Evolutionary conservation across 495 filamentous ascomycete genomes (phyloP).

Genomic region (Clohesyomyces aquaticus): DNA sequence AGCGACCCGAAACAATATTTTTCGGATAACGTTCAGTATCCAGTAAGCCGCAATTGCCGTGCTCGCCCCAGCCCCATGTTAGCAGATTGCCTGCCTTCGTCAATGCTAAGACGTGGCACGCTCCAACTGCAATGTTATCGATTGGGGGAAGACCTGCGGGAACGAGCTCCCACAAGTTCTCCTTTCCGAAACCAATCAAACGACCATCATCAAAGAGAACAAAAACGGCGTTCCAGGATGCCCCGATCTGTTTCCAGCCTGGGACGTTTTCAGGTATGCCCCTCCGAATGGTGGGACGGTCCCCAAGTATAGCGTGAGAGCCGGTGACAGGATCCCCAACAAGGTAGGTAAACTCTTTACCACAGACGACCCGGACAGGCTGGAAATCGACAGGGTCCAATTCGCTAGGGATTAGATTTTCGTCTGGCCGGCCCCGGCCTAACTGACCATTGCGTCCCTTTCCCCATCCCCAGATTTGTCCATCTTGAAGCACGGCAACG

Average conservation of each 20-base stretch:
- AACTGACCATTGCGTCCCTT: conserved; percentile 82
- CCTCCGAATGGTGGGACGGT: conserved; percentile 67
- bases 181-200: conserved; percentile 70
- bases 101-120: conserved; percentile 80
- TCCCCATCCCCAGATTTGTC: conserved; percentile 87
- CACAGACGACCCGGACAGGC: conserved; percentile 69
- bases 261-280: conserved; percentile 41
- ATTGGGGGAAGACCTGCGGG: conserved; percentile 58
- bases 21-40: not conserved
- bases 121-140: conserved; percentile 71
- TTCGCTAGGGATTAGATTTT: conserved; percentile 62
- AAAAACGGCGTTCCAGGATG: conserved; percentile 83
- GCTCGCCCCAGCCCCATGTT: conserved; percentile 94
- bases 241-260: conserved; percentile 64
- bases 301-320: conserved; percentile 65
- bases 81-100: conserved; percentile 61
- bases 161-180: conserved; percentile 82
- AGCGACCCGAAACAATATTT: not conserved
- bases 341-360: conserved; percentile 79
- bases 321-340: conserved; percentile 58
- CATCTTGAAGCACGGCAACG: conserved; percentile 71
- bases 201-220: conserved; percentile 61
- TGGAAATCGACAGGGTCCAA: conserved; percentile 60
- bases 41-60: conserved; percentile 82
- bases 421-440: conserved; percentile 50